phyloP scores from a whole-genome alignment of 495 filamentous ascomycete species.

The Lasiosphaeria miniovina region DNA sequence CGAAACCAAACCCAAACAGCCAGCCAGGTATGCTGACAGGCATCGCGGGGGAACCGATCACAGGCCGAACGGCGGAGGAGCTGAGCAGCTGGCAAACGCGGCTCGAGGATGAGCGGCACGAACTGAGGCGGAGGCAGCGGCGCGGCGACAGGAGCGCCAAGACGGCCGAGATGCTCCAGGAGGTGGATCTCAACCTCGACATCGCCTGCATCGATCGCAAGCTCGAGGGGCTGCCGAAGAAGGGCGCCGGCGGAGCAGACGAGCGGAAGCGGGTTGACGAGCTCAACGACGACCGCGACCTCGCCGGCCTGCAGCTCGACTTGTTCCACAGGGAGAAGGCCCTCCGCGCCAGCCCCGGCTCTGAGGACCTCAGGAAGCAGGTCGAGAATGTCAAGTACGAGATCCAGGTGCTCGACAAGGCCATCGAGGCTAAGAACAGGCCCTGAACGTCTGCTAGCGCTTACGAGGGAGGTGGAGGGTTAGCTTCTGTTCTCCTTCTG shows the following conservation, averaged over 20 bases:
- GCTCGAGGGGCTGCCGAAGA: neutral
- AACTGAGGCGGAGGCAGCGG: neutral
- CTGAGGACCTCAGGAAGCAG: neutral
- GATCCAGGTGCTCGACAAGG: neutral
- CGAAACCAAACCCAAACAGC: too few relatives aligned
- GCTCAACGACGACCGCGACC: neutral
- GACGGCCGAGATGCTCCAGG: neutral
- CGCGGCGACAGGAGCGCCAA: neutral
- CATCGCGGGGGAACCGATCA: too few relatives aligned
- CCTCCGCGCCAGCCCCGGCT: neutral
- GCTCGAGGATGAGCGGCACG: neutral
- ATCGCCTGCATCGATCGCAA: neutral
- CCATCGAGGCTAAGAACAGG: neutral
- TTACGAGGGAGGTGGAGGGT: too few relatives aligned
- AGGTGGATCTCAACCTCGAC: neutral
- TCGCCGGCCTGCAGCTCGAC: neutral
- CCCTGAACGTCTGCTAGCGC: too few relatives aligned
- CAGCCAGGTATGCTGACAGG: too few relatives aligned
- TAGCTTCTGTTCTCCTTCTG: too few relatives aligned
- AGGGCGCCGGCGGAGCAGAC: too few relatives aligned
- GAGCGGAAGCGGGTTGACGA: neutral
- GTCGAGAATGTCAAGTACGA: neutral
- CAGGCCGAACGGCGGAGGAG: neutral
- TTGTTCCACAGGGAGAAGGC: neutral
- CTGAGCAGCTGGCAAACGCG: neutral